These are phyloP conservation scores for Cryphonectria radicalis DNA, from an alignment of 2,329 filamentous ascomycete genomes.

Conservation along the genomic window DNA sequence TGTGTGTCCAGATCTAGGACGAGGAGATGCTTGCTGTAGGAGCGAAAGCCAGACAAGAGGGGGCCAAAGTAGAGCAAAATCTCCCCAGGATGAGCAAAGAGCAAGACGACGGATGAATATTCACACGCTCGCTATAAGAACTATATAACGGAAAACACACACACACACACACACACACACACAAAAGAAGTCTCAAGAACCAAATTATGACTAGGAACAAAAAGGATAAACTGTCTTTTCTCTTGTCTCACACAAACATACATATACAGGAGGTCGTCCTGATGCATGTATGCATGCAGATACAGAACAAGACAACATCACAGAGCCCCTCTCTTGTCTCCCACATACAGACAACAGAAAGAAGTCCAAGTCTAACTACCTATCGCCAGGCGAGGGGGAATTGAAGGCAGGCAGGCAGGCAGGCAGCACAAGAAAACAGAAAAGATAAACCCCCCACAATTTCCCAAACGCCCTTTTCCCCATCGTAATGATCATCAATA, in stretches of 20 bases:
- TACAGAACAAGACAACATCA: not conserved
- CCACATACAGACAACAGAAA: not conserved
- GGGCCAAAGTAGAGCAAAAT: too few relatives aligned
- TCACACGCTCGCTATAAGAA: constrained; percentile 14
- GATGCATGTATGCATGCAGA: not conserved
- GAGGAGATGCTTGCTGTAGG: too few relatives aligned
- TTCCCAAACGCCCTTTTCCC: not conserved
- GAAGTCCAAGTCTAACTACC: not conserved
- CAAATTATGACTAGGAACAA: not conserved
- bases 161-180: not conserved
- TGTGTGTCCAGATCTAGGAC: too few relatives aligned
- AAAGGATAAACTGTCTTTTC: not conserved
- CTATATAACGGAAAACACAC: not conserved
- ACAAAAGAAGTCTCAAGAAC: not conserved
- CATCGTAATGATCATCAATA: constrained; percentile 32
- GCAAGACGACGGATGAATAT: not conserved
- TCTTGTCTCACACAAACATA: not conserved
- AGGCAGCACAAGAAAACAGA: not conserved
- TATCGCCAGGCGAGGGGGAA: not conserved
- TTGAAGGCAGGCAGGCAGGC: not conserved
- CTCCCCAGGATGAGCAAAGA: not conserved
- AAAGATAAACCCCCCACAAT: not conserved
- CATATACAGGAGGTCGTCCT: not conserved
- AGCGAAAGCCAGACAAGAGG: too few relatives aligned
- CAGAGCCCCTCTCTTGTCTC: not conserved